Evolutionary conservation across 805 yeast species (phyloP).

Genomic region (Ogataea glucozyma): DNA sequence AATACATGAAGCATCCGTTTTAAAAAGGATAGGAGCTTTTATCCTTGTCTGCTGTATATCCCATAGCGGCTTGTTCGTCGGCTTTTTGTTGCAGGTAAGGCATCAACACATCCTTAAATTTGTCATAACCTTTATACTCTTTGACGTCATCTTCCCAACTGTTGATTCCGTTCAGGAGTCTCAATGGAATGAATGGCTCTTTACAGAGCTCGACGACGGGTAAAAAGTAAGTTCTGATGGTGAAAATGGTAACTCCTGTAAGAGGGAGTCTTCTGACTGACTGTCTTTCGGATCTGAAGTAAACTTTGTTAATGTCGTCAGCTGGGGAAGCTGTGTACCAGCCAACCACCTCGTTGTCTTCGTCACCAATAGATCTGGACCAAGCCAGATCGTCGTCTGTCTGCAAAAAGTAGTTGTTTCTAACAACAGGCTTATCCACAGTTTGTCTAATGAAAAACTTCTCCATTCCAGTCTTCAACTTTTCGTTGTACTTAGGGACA

Average conservation of each 20-base stretch:
- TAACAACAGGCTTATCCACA: constrained; percentile 62
- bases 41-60: constrained; percentile 42
- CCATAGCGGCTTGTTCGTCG: constrained; percentile 46
- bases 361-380: constrained; percentile 65
- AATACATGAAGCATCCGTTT: background rate
- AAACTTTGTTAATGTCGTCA: constrained; percentile 44
- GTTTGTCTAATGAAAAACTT: constrained; percentile 59
- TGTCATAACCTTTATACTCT: constrained; percentile 58
- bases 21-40: constrained; percentile 46
- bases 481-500: constrained; percentile 63
- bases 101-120: constrained; percentile 51
- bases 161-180: constrained; percentile 57
- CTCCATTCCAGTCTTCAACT: constrained; percentile 64
- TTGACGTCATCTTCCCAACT: constrained; percentile 63
- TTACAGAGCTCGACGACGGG: constrained; percentile 54
- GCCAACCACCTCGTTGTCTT: constrained; percentile 51
- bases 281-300: constrained; percentile 66
- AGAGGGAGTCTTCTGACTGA: constrained; percentile 60
- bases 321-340: constrained; percentile 66
- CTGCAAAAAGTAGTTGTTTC: constrained; percentile 67
- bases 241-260: constrained; percentile 58
- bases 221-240: constrained; percentile 62
- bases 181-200: constrained; percentile 62
- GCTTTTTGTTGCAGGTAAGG: constrained; percentile 56
- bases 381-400: constrained; percentile 63